phyloP scores from a whole-genome alignment of 169 alveolate genomes.

The Babesia gibsoni region DNA sequence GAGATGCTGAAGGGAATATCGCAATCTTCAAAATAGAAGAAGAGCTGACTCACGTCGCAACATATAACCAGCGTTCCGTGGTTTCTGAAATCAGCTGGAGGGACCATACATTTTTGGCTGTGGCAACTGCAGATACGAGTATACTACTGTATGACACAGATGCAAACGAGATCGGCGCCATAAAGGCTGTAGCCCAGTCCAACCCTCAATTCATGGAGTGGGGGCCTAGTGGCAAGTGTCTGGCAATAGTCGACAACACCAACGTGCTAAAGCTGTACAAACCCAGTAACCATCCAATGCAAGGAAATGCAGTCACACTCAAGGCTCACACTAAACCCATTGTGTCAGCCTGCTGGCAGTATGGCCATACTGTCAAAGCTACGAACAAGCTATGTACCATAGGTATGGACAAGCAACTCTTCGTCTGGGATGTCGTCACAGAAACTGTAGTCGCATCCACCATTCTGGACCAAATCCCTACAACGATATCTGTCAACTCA shows the following conservation, averaged over 20 bases:
- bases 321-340: conserved; percentile 38
- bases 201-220: conserved; percentile 57
- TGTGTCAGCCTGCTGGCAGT: conserved; percentile 51
- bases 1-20: conserved; percentile 29
- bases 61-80: conserved; percentile 12
- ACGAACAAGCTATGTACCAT: conserved; percentile 37
- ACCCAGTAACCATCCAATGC: conserved; percentile 8
- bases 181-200: neutral
- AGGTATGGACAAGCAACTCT: conserved; percentile 53
- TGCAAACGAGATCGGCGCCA: neutral
- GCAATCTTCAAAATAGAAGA: conserved; percentile 6
- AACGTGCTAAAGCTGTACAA: conserved; percentile 34
- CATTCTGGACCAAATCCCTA: conserved; percentile 52
- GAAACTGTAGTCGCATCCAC: conserved; percentile 31
- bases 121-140: conserved; percentile 23
- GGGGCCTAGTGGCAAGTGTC: conserved; percentile 35
- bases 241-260: conserved; percentile 46
- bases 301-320: conserved; percentile 24
- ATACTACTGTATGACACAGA: conserved; percentile 18
- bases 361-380: conserved; percentile 20
- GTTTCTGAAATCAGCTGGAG: conserved; percentile 51
- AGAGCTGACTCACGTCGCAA: neutral
- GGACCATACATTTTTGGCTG: conserved; percentile 17
- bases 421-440: conserved; percentile 57
- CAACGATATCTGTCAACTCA: conserved; percentile 37